Evolutionary conservation across 805 yeast genomes (phyloP), one percentile per base, ranked within the genome.

Genomic region (Candida peoriensis): DNA sequence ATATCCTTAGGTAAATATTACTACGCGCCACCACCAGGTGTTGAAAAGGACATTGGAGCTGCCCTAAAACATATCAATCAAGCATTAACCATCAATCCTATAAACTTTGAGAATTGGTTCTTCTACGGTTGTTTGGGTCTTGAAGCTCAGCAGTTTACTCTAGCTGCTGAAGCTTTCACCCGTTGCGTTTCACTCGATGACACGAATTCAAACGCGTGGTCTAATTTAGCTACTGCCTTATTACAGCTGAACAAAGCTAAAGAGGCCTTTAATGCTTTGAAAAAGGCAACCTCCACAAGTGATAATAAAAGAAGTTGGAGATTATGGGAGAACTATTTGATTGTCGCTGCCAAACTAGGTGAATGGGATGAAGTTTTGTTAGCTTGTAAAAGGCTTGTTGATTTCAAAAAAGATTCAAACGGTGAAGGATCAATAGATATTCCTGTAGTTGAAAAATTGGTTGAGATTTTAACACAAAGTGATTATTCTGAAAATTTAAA

Each of bases 151-250:
- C 76, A 81, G 46, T 84, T 72, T 62, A 82, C 78, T 17, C 59
- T 83, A 28, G 95, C 97, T 0, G 79, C 95, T 0, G 94, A 85
- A 53, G 96, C 96, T 0, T 89, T 93, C 55, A 81, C 95, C 1
- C 69, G 97, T 50, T 87, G 96, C 62, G 89, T 88, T 21, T 67
- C 95, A 0, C 55, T 89, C 24, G 96, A 88, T 55, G 95, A 84
- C 17, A 70, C 79, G 0, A 87, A 78, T 50, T 68, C 89, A 2
- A 77, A 77, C 52, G 76, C 95, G 3, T 93, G 98, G 98, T 79
- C 95, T 9, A 93, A 93, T 53, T 68, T 93, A 48, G 87, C 95
- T 5, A 78, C 93, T 9, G 79, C 96, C 0, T 68, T 85, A 36
- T 61, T 88, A 25, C 73, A 72, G 42, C 52, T 72, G 34, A 79